Conservation (phyloP, 2,329 filamentous ascomycete genomes). For the Neofusicoccum ribis region DNA sequence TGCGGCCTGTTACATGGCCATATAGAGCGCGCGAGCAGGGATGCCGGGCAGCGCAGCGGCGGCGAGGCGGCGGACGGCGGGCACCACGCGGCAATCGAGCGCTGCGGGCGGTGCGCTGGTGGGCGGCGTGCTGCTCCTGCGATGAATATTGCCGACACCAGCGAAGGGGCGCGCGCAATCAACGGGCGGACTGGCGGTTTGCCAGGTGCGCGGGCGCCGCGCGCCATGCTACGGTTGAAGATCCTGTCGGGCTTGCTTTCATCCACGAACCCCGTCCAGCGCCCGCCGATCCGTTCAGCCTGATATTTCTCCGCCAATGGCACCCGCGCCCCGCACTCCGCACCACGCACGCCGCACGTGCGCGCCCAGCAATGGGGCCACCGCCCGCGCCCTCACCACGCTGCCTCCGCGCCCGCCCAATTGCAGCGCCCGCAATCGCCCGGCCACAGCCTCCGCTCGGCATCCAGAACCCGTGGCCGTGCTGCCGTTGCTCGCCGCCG, state of each 20-base stretch:
- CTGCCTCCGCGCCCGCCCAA: neutral
- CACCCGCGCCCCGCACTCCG: constrained; percentile 11
- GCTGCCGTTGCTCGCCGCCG: neutral
- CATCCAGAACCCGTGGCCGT: constrained; percentile 9
- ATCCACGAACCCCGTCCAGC: constrained; percentile 15
- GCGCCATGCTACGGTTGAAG: constrained; percentile 16
- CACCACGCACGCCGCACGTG: neutral
- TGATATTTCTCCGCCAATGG: constrained; percentile 20
- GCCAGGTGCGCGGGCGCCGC: neutral
- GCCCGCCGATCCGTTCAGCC: constrained; percentile 13
- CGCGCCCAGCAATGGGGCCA: neutral
- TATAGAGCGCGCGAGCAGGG: constrained; percentile 19
- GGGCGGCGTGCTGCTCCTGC: neutral
- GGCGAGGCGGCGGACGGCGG: constrained; percentile 6
- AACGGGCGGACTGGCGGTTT: constrained; percentile 11
- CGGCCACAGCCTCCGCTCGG: neutral
- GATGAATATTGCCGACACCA: constrained; percentile 13
- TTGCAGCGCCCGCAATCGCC: neutral
- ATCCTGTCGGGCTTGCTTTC: constrained; percentile 18
- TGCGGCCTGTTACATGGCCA: constrained; percentile 17
- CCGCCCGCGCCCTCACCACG: neutral
- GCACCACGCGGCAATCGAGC: constrained; percentile 2
- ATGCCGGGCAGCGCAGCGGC: constrained; percentile 12
- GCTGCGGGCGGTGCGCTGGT: neutral
- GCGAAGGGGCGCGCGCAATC: constrained; percentile 12